Base-by-base conservation (phyloP, 805 yeast species). In the Debaryomyces castellii region DNA sequence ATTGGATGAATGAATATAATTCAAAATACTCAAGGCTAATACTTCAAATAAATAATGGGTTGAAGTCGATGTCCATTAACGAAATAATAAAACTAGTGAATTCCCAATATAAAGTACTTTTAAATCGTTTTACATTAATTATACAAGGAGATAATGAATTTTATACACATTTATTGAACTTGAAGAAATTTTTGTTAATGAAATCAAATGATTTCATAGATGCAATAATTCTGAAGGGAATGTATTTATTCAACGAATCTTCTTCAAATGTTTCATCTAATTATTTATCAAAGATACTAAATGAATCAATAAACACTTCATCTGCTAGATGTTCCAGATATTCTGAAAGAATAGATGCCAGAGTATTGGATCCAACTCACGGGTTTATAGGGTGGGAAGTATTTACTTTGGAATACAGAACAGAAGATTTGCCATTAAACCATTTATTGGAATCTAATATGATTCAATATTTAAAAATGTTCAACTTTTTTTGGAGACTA, bases 351-450 rank as follows among this genome's bases (percentile, higher is more conserved):
- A 60, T 92, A 10, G 98, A 94, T 69, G 96, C 97, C 0, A 72
- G 97, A 38, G 74, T 91, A 18, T 71, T 91, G 40, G 89, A 86
- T 47, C 66, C 85, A 40, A 83, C 83, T 3, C 88, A 84, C 53
- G 76, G 62, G 1, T 80, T 82, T 23, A 66, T 81, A 41, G 97
- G 96, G 0, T 91, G 97, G 97, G 96, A 91, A 59, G 89, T 87
- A 2, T 91, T 92, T 61, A 89, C 97, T 0, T 67, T 91, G 30
- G 97, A 90, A 58, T 94, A 87, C 62, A 70, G 77, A 44, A 56
- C 80, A 9, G 74, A 80, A 7, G 69, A 77, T 22, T 74, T 87
- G 3, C 69, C 92, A 14, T 68, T 83, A 32, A 76, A 78, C 30
- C 51, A 59, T 2, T 46, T 72, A 60, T 39, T 66, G 55, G 48